These are phyloP conservation scores for Schwanniomyces occidentalis DNA, from an alignment of 805 yeast genomes.

Conservation along the genomic window DNA sequence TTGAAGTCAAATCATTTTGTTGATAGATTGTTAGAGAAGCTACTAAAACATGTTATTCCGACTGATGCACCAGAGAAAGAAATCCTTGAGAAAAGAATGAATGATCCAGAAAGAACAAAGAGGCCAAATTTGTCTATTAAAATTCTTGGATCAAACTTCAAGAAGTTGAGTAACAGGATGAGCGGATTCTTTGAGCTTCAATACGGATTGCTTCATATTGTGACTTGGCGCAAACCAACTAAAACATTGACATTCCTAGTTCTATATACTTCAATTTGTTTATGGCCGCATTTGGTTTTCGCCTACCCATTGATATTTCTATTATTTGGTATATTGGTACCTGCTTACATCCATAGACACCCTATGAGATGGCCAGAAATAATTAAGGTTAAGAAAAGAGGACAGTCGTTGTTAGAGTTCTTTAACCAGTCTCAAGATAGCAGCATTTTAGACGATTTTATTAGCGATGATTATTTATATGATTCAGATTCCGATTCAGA, in stretches of 20 bases:
- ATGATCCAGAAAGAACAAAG: constrained; percentile 44
- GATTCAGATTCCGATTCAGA: constrained; percentile 12
- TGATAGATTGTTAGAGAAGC: constrained; percentile 55
- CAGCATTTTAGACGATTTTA: constrained; percentile 33
- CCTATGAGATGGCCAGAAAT: constrained; percentile 53
- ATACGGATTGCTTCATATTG: constrained; percentile 55
- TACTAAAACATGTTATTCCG: constrained; percentile 51
- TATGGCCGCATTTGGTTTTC: constrained; percentile 68
- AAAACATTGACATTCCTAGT: constrained; percentile 62
- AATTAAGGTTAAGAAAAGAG: constrained; percentile 47
- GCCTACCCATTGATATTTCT: constrained; percentile 61
- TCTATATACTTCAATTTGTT: constrained; percentile 63
- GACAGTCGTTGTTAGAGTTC: constrained; percentile 53
- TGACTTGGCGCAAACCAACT: constrained; percentile 77
- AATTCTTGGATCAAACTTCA: constrained; percentile 56
- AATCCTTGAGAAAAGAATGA: constrained; percentile 39
- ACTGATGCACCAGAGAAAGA: constrained; percentile 50
- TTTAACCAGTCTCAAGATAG: constrained; percentile 29
- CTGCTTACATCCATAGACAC: constrained; percentile 69
- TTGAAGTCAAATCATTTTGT: constrained; percentile 47
- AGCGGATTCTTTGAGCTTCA: constrained; percentile 60
- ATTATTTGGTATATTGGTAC: constrained; percentile 60
- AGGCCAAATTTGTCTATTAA: constrained; percentile 60
- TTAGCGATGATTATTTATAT: constrained; percentile 20
- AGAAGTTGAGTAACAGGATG: constrained; percentile 54